phyloP scores from a whole-genome alignment of 192 early-diverging fungal species.

The Coemansia sp. region DNA sequence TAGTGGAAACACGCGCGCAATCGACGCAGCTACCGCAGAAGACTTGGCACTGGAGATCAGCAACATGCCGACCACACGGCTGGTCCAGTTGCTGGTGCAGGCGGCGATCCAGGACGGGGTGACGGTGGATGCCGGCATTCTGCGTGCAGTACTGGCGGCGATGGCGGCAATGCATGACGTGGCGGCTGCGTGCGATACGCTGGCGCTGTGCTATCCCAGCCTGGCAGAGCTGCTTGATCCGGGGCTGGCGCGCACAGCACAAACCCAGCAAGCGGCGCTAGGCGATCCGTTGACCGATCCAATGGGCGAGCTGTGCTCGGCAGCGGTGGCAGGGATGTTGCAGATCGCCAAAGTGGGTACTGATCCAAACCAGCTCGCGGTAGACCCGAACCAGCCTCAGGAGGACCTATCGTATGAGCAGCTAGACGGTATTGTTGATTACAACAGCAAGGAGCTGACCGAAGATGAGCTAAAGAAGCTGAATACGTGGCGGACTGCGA shows the following conservation, averaged over 20 bases:
- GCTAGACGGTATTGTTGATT: constrained; percentile 15
- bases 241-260: not conserved
- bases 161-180: constrained; percentile 13
- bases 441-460: not conserved
- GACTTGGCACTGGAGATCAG: constrained; percentile 14
- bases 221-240: constrained; percentile 32
- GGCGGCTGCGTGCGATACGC: constrained; percentile 27
- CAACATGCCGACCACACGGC: constrained; percentile 5
- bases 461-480: not conserved
- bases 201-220: constrained; percentile 16
- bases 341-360: constrained; percentile 16
- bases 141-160: constrained; percentile 10
- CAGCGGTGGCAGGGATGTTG: constrained; percentile 13
- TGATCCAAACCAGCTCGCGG: constrained; percentile 11
- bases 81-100: constrained; percentile 22
- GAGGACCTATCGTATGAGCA: constrained; percentile 14
- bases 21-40: not conserved
- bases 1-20: constrained; percentile 13
- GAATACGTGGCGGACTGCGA: constrained; percentile 24
- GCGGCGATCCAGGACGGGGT: constrained; percentile 21
- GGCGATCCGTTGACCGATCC: constrained; percentile 12
- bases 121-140: not conserved
- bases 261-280: not conserved
- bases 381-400: not conserved
- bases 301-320: not conserved